Conservation (phyloP, 192 early-diverging fungal species). For the Coemansia sp. region DNA sequence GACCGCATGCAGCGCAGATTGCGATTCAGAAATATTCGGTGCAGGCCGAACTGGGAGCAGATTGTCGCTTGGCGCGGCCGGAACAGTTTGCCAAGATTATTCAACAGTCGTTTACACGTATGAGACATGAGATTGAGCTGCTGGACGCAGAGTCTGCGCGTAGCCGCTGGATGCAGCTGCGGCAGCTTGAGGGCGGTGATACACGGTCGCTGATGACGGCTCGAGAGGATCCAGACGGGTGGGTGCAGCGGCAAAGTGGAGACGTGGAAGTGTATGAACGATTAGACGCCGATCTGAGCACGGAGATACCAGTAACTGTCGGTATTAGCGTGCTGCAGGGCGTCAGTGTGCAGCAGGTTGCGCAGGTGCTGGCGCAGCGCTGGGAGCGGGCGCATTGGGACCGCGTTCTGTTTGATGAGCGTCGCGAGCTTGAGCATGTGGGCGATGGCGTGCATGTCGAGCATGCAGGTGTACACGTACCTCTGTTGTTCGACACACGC, state of each 20-base stretch:
- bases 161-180: constrained; percentile 19
- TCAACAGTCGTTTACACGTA: constrained; percentile 26
- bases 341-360: constrained; percentile 4
- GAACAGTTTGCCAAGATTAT: constrained; percentile 22
- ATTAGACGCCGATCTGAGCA: constrained; percentile 14
- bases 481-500: constrained; percentile 31
- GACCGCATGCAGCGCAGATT: not conserved
- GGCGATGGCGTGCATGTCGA: constrained; percentile 17
- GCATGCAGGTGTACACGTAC: constrained; percentile 23
- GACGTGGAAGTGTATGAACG: constrained; percentile 21
- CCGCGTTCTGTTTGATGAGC: constrained; percentile 20
- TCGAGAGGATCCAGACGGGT: constrained; percentile 5
- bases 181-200: constrained; percentile 1
- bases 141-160: constrained; percentile 25
- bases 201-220: constrained; percentile 24
- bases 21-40: constrained; percentile 39
- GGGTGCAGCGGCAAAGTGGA: constrained; percentile 4
- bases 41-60: not conserved
- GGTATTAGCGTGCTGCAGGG: constrained; percentile 30
- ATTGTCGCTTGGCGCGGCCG: constrained; percentile 19
- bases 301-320: constrained; percentile 35
- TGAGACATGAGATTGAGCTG: constrained; percentile 31
- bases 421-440: constrained; percentile 28
- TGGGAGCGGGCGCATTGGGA: constrained; percentile 22
- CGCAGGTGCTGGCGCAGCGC: constrained; percentile 17